A percentile compares a stretch with the other conserved stretches of the same genome.
Evolutionary conservation across 1,284 basidiomycete species (phyloP).

Genomic region (Trichosporon ovoides): DNA sequence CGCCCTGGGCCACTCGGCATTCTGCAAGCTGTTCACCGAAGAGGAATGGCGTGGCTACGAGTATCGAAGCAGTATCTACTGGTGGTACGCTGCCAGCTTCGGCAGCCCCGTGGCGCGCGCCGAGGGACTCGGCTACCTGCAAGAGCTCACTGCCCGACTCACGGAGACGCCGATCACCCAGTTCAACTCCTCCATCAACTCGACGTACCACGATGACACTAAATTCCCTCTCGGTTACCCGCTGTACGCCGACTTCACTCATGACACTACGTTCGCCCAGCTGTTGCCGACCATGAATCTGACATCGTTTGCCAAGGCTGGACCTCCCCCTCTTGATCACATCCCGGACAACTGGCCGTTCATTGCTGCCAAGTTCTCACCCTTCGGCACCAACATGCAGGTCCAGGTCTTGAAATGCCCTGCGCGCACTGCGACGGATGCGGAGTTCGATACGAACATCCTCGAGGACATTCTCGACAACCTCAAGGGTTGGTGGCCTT

Average conservation of each 20-base stretch:
- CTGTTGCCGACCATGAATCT: slow-evolving; percentile 61
- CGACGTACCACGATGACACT: slow-evolving; percentile 55
- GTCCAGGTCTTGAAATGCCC: slow-evolving; percentile 58
- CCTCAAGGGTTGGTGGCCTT: slow-evolving; percentile 15
- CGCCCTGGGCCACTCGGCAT: slow-evolving; percentile 51
- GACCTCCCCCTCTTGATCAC: slow-evolving; percentile 66
- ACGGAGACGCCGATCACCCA: slow-evolving; percentile 52
- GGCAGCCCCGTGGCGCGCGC: slow-evolving; percentile 48
- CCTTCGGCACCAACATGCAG: slow-evolving; percentile 59
- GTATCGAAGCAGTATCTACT: slow-evolving; percentile 52
- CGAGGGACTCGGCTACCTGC: slow-evolving; percentile 49
- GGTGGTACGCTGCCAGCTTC: slow-evolving; percentile 48
- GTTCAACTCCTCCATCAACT: slow-evolving; percentile 58
- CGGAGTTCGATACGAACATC: not conserved
- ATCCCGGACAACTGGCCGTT: slow-evolving; percentile 57
- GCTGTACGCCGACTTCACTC: slow-evolving; percentile 50
- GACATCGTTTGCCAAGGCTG: slow-evolving; percentile 61
- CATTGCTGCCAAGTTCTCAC: slow-evolving; percentile 44
- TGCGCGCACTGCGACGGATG: not conserved
- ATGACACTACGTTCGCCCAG: slow-evolving; percentile 45
- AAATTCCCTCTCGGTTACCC: slow-evolving; percentile 61
- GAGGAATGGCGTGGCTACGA: slow-evolving; percentile 63
- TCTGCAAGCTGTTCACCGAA: slow-evolving; percentile 59
- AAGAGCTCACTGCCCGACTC: slow-evolving; percentile 48
- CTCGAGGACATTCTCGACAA: not conserved